Percentiles rank a stretch among this genome's conserved stretches.
phyloP scores from a whole-genome alignment of 306 rosid genomes.

The Medicago ruthenica region DNA sequence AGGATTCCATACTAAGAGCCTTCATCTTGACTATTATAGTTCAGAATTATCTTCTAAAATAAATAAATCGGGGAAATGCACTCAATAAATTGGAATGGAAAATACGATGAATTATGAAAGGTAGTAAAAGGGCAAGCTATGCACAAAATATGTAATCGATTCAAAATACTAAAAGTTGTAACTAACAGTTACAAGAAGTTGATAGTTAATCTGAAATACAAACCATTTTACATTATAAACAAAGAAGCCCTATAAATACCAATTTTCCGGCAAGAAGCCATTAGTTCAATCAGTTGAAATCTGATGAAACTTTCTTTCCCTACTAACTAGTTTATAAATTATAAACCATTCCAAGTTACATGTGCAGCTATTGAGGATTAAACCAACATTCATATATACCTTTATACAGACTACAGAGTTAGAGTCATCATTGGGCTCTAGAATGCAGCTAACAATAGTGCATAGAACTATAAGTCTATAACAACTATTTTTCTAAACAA shows the following conservation, averaged over 20 bases:
- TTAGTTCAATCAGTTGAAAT: constrained; percentile 33
- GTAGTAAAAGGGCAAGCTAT: background rate
- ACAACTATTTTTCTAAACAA: constrained; percentile 39
- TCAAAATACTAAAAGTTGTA: background rate
- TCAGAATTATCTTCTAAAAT: background rate
- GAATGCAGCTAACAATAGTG: constrained; percentile 40
- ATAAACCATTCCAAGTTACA: constrained; percentile 40
- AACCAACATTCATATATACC: constrained; percentile 32
- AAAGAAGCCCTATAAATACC: constrained; percentile 32
- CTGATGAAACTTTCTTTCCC: constrained; percentile 34
- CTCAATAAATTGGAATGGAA: background rate
- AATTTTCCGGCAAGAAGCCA: constrained; percentile 33
- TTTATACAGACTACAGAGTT: constrained; percentile 31
- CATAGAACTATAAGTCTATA: constrained; percentile 42
- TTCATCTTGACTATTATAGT: no score
- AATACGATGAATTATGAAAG: background rate
- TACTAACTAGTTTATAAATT: constrained; percentile 34
- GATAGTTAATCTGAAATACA: background rate
- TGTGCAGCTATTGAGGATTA: constrained; percentile 42
- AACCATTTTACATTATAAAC: constrained; percentile 8
- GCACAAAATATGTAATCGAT: background rate
- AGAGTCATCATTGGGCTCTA: constrained; percentile 41
- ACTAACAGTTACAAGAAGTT: background rate
- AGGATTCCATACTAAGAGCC: no score
- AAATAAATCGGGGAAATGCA: background rate